Percentiles rank a stretch among this genome's conserved stretches.
Conservation (phyloP, 1,139 yeast species). For the Keqinozyma sinolaborantium region DNA sequence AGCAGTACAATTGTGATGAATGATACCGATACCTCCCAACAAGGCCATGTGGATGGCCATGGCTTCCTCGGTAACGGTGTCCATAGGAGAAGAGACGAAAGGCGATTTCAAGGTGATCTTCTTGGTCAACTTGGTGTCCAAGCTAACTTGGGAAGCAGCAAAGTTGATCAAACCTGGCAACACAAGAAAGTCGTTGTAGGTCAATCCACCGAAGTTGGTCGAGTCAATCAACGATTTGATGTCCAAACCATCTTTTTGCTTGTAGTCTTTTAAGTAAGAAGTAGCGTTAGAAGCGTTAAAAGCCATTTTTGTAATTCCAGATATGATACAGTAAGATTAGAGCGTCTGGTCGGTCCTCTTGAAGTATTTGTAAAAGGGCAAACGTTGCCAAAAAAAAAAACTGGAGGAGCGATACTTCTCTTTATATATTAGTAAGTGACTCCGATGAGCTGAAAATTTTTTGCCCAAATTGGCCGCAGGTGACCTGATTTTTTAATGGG, state of each 20-base stretch:
- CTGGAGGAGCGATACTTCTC: conserved; percentile 8
- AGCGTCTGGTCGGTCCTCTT: conserved; percentile 5
- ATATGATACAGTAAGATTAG: conserved; percentile 2
- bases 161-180: conserved; percentile 94
- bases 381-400: conserved; percentile 44
- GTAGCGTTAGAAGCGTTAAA: conserved; percentile 65
- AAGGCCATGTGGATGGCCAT: conserved; percentile 99
- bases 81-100: conserved; percentile 98
- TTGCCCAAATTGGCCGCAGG: conserved; percentile 4
- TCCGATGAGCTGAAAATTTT: conserved; percentile 9
- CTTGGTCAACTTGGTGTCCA: conserved; percentile 87
- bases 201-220: conserved; percentile 86
- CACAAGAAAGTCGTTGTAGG: conserved; percentile 93
- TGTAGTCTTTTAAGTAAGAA: conserved; percentile 61
- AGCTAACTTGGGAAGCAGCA: conserved; percentile 71
- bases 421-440: conserved; percentile 10
- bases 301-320: conserved; percentile 21
- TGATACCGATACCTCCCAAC: conserved; percentile 98
- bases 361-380: conserved; percentile 23
- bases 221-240: conserved; percentile 88
- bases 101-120: conserved; percentile 90
- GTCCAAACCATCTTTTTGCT: conserved; percentile 80
- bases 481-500: too few relatives aligned
- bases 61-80: conserved; percentile 93
- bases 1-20: conserved; percentile 94